Percentiles rank a stretch among this genome's conserved stretches.
Evolutionary conservation across 495 filamentous ascomycete species (phyloP).

Genomic region (Talaromyces adpressus): DNA sequence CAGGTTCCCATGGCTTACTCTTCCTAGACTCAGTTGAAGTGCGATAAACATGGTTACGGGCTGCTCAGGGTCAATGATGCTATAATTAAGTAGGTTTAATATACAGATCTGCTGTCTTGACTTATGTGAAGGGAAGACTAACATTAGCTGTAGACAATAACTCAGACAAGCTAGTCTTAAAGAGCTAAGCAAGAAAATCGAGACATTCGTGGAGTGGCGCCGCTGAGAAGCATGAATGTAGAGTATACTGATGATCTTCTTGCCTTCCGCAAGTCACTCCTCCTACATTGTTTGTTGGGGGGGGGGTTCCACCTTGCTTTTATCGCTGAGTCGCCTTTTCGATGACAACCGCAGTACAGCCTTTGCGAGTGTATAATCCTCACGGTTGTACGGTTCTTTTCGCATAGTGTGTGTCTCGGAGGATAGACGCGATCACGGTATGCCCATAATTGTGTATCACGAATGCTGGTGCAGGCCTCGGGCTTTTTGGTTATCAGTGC

Average conservation of each 20-base stretch:
- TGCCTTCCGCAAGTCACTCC: not conserved
- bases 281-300: too few species aligned
- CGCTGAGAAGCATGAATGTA: not conserved
- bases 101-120: not conserved
- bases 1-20: not conserved
- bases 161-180: not conserved
- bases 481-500: too few species aligned
- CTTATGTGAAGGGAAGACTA: not conserved
- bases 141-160: not conserved
- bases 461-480: too few species aligned
- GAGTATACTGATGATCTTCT: not conserved
- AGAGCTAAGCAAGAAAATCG: not conserved
- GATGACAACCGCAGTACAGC: too few species aligned
- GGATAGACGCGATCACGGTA: too few species aligned
- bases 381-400: too few species aligned
- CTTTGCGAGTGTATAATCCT: too few species aligned
- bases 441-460: too few species aligned
- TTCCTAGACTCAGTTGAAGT: conserved; percentile 1
- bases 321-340: too few species aligned
- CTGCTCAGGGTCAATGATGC: not conserved
- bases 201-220: not conserved
- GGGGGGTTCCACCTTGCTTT: too few species aligned
- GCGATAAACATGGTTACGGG: not conserved
- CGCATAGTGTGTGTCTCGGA: too few species aligned
- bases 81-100: not conserved